Conservation (phyloP, 2,329 filamentous ascomycete genomes). For the Botrytis sinoallii region DNA sequence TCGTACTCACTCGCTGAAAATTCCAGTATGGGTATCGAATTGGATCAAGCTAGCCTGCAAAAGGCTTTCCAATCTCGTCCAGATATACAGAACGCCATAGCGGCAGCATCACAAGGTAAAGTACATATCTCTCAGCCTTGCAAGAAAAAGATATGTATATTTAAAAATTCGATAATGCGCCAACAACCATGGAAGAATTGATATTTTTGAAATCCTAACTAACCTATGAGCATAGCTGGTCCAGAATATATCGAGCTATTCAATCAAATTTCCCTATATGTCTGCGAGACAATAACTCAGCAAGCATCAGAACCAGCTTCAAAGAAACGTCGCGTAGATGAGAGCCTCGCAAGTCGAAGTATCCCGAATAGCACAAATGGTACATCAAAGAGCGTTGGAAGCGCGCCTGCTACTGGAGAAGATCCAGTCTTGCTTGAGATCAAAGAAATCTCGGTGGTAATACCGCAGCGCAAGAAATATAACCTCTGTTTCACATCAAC, state of each 20-base stretch:
- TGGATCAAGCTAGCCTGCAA: slow-evolving; percentile 35
- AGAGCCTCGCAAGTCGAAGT: slow-evolving; percentile 29
- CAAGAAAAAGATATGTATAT: slow-evolving; percentile 6
- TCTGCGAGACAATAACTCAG: slow-evolving; percentile 26
- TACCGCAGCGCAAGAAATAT: slow-evolving; percentile 67
- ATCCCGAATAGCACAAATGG: slow-evolving; percentile 28
- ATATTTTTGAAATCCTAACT: not conserved
- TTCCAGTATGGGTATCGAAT: slow-evolving; percentile 28
- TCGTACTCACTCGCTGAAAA: not conserved
- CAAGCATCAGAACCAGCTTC: slow-evolving; percentile 30
- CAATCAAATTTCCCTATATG: slow-evolving; percentile 37
- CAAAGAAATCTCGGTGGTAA: slow-evolving; percentile 64
- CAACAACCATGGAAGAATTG: not conserved
- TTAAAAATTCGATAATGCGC: not conserved
- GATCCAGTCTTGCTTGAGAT: slow-evolving; percentile 57
- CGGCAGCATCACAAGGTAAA: slow-evolving; percentile 35
- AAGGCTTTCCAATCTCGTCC: slow-evolving; percentile 35
- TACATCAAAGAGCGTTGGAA: slow-evolving; percentile 16
- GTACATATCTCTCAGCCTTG: slow-evolving; percentile 23
- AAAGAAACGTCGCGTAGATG: slow-evolving; percentile 37
- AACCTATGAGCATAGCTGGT: slow-evolving; percentile 24
- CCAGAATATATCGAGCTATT: slow-evolving; percentile 38
- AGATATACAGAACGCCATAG: slow-evolving; percentile 37
- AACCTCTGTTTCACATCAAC: slow-evolving; percentile 60
- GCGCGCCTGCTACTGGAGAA: slow-evolving; percentile 36